Evolutionary conservation across 805 yeast genomes (phyloP), one percentile per base, ranked within the genome.

Genomic region (Saccharomycopsis synnaedendra): DNA sequence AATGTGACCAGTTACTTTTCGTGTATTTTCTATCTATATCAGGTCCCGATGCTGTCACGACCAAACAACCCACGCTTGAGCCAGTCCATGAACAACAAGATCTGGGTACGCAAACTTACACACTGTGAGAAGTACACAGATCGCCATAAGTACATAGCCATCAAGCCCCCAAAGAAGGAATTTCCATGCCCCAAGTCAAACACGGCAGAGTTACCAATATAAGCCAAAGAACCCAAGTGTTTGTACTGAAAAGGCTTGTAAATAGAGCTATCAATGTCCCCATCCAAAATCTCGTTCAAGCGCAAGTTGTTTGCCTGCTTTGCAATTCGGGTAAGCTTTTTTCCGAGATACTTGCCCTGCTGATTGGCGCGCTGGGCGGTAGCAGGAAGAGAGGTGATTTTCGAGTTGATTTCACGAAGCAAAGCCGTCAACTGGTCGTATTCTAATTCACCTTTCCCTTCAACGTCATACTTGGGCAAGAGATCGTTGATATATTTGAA

Each of bases 111-210:
- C 57, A 76, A 60, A 50, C 82, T 74, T 38, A 80, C 85, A 45
- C 81, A 72, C 60, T 80, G 82, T 33, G 83, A 75, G 63, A 79
- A 80, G 62, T 80, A 80, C 32, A 77, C 82, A 44, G 81, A 72
- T 66, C 86, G 74, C 86, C 86, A 80, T 47, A 80, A 62, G 59
- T 80, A 80, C 79, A 80, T 76, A n/a, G 85, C 85, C 39, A 78
- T 60, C 44, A 80, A 60, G 2, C 85, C 86, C 50, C 85, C 83
- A 51, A 78, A 76, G 51, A 76, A 71, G 33, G 80, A 68, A 56
- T 75, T 74, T 34, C 79, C 78, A n/a, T 76, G 71, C n/a, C 54
- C 54, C 48, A 76, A 59, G 59, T 80, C 86, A 59, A 80, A 79
- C 31, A 79, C 84, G 3, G 86, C 86, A 44, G 80, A 77, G 58